Evolutionary conservation across 352 stramenopile species (phyloP).

Genomic region (Achlya hypogyna): DNA sequence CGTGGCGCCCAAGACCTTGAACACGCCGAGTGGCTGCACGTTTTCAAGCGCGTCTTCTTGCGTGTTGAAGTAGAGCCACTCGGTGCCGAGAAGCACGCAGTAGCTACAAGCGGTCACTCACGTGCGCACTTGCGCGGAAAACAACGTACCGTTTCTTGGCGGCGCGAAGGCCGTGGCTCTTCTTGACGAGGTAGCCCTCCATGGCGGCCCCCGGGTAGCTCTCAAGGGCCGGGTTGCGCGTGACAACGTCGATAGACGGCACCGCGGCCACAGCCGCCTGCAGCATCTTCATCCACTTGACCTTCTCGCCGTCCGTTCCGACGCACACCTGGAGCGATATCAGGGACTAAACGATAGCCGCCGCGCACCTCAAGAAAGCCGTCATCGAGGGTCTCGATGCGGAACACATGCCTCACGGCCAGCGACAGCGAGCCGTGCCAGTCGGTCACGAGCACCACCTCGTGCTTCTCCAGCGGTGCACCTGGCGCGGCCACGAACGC

Average conservation of each 20-base stretch:
- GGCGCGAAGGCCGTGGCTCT: neutral
- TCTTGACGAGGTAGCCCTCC: conserved; percentile 50
- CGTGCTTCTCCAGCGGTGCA: conserved; percentile 27
- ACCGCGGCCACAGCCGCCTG: neutral
- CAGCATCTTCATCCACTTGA: conserved; percentile 24
- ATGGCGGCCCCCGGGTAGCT: conserved; percentile 53
- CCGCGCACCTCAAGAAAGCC: conserved; percentile 37
- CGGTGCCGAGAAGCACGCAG: conserved; percentile 53
- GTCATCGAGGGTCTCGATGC: conserved; percentile 48
- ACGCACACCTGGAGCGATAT: neutral
- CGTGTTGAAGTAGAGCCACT: conserved; percentile 62
- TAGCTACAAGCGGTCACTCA: conserved; percentile 25
- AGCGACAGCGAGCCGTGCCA: conserved; percentile 29
- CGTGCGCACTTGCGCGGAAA: neutral
- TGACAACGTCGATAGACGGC: neutral
- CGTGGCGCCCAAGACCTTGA: conserved; percentile 38
- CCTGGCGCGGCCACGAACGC: conserved; percentile 23
- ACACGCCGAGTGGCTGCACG: conserved; percentile 35
- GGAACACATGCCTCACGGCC: conserved; percentile 27
- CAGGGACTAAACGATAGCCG: neutral
- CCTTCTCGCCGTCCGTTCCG: neutral
- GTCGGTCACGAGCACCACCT: conserved; percentile 37
- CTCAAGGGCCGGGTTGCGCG: conserved; percentile 40
- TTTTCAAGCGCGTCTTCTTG: conserved; percentile 42
- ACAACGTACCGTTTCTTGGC: neutral